These are phyloP conservation scores for Pseudonectria foliicola DNA, from an alignment of 2,329 filamentous ascomycete genomes.

Conservation along the genomic window DNA sequence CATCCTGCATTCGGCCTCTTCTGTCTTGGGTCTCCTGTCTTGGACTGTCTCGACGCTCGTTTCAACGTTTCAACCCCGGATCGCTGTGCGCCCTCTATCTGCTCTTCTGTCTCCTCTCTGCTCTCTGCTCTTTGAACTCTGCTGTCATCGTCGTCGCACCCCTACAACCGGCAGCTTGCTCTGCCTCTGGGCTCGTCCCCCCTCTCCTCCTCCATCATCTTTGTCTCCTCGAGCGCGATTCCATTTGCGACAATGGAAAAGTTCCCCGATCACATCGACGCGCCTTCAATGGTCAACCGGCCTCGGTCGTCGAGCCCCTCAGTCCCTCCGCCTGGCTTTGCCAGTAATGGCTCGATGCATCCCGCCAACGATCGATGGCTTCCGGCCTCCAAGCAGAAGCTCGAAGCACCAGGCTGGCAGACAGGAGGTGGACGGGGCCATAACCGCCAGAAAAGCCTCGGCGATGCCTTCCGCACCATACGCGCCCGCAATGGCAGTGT, in stretches of 20 bases:
- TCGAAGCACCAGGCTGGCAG: constrained; percentile 17
- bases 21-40: no score
- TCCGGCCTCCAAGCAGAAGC: constrained; percentile 17
- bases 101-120: no score
- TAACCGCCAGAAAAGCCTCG: constrained; percentile 74
- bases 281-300: constrained; percentile 23
- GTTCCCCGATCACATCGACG: constrained; percentile 49
- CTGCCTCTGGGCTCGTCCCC: no score
- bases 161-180: no score
- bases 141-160: no score
- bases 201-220: not conserved
- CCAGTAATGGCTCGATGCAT: constrained; percentile 20
- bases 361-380: constrained; percentile 24
- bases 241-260: constrained; percentile 40
- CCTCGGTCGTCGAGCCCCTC: constrained; percentile 21
- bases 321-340: constrained; percentile 19
- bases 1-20: no score
- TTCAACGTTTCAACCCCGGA: no score
- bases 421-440: constrained; percentile 42
- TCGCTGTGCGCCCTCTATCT: no score
- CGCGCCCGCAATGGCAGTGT: constrained; percentile 75
- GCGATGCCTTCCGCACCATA: constrained; percentile 80
- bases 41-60: no score
- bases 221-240: not conserved
- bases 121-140: no score